A percentile compares a stretch with the other conserved stretches of the same genome.
Conservation (phyloP, 2,329 filamentous ascomycete species). For the Mycosphaerelloides madeirae region DNA sequence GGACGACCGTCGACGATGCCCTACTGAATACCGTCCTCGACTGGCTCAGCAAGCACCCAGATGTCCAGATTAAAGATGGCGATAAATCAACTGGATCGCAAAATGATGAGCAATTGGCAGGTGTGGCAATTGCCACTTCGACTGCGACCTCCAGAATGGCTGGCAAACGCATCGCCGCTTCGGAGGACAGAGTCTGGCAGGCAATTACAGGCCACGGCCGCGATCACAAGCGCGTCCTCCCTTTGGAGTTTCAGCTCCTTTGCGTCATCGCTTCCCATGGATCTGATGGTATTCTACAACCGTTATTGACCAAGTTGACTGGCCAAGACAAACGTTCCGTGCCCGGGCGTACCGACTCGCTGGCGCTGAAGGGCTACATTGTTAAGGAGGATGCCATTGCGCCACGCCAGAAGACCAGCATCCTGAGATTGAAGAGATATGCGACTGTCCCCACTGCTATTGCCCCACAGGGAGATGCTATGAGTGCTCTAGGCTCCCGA, state of each 20-base stretch:
- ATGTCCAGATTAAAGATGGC: slow-evolving; percentile 48
- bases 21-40: slow-evolving; percentile 54
- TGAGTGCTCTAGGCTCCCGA: neutral
- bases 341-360: slow-evolving; percentile 54
- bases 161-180: slow-evolving; percentile 45
- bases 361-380: slow-evolving; percentile 58
- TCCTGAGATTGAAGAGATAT: slow-evolving; percentile 51
- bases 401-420: slow-evolving; percentile 50
- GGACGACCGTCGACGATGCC: slow-evolving; percentile 41
- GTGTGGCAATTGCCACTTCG: neutral
- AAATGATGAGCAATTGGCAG: slow-evolving; percentile 6
- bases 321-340: slow-evolving; percentile 63
- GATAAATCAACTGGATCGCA: slow-evolving; percentile 33
- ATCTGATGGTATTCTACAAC: slow-evolving; percentile 53
- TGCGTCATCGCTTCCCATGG: slow-evolving; percentile 56
- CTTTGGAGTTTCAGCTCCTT: slow-evolving; percentile 53
- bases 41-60: slow-evolving; percentile 53
- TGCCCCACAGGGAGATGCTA: neutral
- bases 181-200: slow-evolving; percentile 54
- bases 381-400: slow-evolving; percentile 50
- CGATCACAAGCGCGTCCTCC: slow-evolving; percentile 51
- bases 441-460: slow-evolving; percentile 18
- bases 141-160: slow-evolving; percentile 5
- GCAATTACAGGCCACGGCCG: slow-evolving; percentile 57
- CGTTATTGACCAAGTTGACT: slow-evolving; percentile 50